Percentiles rank a stretch among this genome's conserved stretches.
These are phyloP conservation scores for Fusarium sp. DNA, from an alignment of 2,329 filamentous ascomycete genomes.

Conservation along the genomic window DNA sequence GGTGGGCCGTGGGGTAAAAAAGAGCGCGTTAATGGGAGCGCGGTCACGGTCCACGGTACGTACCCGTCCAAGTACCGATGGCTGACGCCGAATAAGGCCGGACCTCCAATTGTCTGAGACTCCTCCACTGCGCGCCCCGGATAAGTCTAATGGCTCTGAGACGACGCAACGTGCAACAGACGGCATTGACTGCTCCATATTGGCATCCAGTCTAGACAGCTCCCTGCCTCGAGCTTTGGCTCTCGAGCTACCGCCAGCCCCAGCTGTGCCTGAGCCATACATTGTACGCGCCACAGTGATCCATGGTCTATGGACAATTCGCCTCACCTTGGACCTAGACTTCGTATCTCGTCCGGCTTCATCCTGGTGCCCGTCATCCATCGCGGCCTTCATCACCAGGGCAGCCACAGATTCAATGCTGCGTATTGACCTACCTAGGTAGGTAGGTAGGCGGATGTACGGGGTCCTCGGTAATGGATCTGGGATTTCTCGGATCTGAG, in stretches of 20 bases:
- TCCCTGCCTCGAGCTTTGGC: conserved; percentile 12
- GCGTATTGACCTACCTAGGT: neutral
- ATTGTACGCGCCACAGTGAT: conserved; percentile 23
- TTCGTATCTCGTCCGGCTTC: conserved; percentile 35
- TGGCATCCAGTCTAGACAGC: neutral
- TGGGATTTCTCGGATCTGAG: conserved; percentile 24
- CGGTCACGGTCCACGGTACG: neutral
- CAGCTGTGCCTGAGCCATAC: conserved; percentile 13
- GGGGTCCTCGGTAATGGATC: conserved; percentile 24
- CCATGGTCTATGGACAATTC: conserved; percentile 8
- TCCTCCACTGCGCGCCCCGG: conserved; percentile 3
- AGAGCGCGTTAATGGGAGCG: conserved; percentile 17
- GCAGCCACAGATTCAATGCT: conserved; percentile 8
- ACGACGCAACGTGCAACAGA: conserved; percentile 26
- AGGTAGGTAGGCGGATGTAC: conserved; percentile 13
- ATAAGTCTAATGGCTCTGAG: conserved; percentile 5
- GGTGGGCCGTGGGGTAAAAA: conserved; percentile 38
- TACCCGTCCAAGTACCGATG: conserved; percentile 20
- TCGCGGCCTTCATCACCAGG: conserved; percentile 4
- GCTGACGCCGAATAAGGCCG: conserved; percentile 9
- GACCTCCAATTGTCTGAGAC: neutral
- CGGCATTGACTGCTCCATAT: conserved; percentile 23
- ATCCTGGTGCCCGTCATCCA: conserved; percentile 16
- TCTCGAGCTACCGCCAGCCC: conserved; percentile 3
- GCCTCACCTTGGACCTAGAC: conserved; percentile 26